These are phyloP conservation scores for Penicillium longicatenatum DNA, from an alignment of 495 filamentous ascomycete species.

Conservation along the genomic window DNA sequence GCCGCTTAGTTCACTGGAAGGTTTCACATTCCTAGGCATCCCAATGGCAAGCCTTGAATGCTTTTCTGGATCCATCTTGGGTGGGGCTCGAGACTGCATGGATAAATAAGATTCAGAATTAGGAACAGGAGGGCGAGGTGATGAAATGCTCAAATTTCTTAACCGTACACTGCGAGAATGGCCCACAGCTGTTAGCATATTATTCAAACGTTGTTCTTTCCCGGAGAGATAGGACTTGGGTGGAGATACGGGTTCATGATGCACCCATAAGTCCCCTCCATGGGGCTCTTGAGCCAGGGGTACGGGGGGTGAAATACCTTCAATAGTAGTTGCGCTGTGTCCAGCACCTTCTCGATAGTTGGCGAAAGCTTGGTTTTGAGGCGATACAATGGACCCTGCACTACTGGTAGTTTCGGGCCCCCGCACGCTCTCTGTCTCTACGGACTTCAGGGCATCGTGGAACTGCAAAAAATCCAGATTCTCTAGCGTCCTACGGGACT, in stretches of 20 bases:
- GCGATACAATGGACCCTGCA: neutral
- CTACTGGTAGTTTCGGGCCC: neutral
- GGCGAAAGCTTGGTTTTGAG: neutral
- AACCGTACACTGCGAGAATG: neutral
- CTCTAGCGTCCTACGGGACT: neutral
- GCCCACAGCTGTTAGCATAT: neutral
- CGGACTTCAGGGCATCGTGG: neutral
- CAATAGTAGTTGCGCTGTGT: neutral
- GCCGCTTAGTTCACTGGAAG: too few species aligned
- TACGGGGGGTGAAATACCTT: neutral
- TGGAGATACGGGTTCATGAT: neutral
- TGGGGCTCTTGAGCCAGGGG: neutral
- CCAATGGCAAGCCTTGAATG: neutral
- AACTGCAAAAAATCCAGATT: neutral
- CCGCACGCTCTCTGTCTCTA: neutral
- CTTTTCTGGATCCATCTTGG: neutral
- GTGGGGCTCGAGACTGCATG: neutral
- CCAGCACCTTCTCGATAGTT: neutral
- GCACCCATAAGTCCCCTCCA: neutral
- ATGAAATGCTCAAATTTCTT: neutral
- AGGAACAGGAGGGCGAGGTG: neutral
- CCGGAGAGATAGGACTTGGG: neutral
- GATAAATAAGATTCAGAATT: neutral
- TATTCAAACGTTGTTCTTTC: neutral
- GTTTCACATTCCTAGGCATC: neutral